Conservation (phyloP, 495 filamentous ascomycete genomes). For the Aspergillus avenaceus region DNA sequence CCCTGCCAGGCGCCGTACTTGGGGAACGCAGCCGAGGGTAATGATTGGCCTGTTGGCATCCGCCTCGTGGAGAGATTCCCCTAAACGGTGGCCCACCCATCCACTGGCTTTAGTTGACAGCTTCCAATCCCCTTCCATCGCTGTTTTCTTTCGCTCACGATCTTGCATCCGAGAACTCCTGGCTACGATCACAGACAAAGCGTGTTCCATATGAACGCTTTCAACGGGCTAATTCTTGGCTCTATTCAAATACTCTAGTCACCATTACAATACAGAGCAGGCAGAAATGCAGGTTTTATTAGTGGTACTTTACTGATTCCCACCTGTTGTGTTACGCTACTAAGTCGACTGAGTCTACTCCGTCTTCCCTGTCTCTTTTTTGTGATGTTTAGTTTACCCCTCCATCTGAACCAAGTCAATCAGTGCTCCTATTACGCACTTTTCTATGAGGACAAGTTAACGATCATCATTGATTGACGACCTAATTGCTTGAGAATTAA, state of each 20-base stretch:
- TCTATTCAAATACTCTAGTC: background rate
- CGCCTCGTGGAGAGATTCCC: constrained; percentile 12
- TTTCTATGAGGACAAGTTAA: too few relatives aligned
- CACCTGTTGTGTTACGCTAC: background rate
- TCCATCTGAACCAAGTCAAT: background rate
- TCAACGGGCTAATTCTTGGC: background rate
- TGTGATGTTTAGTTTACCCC: background rate
- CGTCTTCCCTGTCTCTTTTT: background rate
- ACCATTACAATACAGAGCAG: background rate
- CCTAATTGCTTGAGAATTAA: too few relatives aligned
- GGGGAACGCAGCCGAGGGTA: background rate
- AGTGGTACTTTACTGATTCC: too few relatives aligned
- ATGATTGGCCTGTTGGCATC: constrained; percentile 4
- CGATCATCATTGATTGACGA: too few relatives aligned
- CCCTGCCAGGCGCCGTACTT: background rate
- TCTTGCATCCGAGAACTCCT: constrained; percentile 25
- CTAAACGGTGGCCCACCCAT: constrained; percentile 21
- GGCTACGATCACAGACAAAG: constrained; percentile 16
- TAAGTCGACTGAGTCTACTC: background rate
- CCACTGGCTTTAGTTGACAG: constrained; percentile 14
- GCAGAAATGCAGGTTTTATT: too few relatives aligned
- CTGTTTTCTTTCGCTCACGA: constrained; percentile 14
- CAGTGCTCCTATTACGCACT: too few relatives aligned
- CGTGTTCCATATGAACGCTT: constrained; percentile 1
- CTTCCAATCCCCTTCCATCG: constrained; percentile 19